Base-by-base conservation (phyloP, 495 filamentous ascomycete genomes). In the Neurospora sp. region DNA sequence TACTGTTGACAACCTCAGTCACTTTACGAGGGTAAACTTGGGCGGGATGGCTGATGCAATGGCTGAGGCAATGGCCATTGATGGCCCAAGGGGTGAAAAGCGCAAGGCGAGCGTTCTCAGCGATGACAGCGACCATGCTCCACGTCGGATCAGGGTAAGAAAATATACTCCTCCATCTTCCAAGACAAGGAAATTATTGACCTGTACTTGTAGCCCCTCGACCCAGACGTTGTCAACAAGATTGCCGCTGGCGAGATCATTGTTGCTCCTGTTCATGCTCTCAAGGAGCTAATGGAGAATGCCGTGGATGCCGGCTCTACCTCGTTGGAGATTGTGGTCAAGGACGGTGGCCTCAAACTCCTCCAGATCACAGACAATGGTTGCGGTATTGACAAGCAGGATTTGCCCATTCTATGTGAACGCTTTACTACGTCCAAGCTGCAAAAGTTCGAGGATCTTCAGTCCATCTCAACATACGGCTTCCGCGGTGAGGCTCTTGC, bases 241-340 rank as follows among this genome's bases (percentile, higher is more conserved):
- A 99, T 99, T 77, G 96, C 96, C 9, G 96, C 96, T n/a, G 96
- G 96, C 19, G 96, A 99, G 80, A 99, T 98, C 74, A 98, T 99
- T 71, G 94, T 98, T 70, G 96, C 96, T 13, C 96, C 96, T 31
- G 94, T 98, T 73, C 93, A 99, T 80, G 96, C 96, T 24, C 83
- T 99, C 39, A 99, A 99, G 84, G 96, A 99, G 81, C 84, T 99
- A 69, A 97, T 98, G 15, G 96, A 99, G 78, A 99, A 99, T 76
- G 90, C 96, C 9, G 96, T 99, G 40, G 96, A 99, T 83, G 96
- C 96, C 38, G 94, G 96, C 21, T 93, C 96, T 3, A 97, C 96
- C 2, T 90, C 90, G 6, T 84, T 99, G 48, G 96, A 99, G 79
- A 91, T 99, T 66, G 81, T 97, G 5, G 91, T 96, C 71, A 98